Evolutionary conservation across 2,329 filamentous ascomycete species (phyloP), one percentile per base, ranked within the genome.

Genomic region (Alternaria rosae): DNA sequence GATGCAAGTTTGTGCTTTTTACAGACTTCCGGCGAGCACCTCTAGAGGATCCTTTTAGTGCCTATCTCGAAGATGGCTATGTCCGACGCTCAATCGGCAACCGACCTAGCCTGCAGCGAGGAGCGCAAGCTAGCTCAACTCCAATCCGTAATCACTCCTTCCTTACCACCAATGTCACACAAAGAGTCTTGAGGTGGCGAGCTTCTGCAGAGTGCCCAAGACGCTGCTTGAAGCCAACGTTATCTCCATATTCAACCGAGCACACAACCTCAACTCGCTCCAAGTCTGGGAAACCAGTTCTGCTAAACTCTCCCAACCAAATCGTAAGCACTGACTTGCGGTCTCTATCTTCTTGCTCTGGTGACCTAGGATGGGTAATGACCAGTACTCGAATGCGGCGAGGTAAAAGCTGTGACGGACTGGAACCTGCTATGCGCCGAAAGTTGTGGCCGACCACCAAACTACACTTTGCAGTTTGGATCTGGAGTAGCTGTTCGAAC

Each of bases 371-470:
- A 10, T 44, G 21, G 2, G 42, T 44, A 12, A 44, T 44, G 7
- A 25, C 42, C 12, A 44, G 6, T 23, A 0, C 15, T 25, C 11
- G 42, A 23, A 44, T 44, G 21, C 21, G 7, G 23, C 12, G 20
- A 44, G 42, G 42, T 23, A 44, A 3, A 6, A n/a, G 35, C 4
- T 38, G 35, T 5, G 42, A 23, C 12, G 42, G 17, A 10, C 12
- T 3, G 3, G 5, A 17, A 0, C n/a, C 35, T 3, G 1, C 9
- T 1, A 3, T 15, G 0, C 35, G 35, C n/a, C 17, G 35, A 9
- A 38, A 3, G 9, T 38, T 3, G 5, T 38, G 41, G 13, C 17
- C 21, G 7, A 20, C 41, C 20, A 43, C 20, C 41, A 43, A 1
- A 1, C 0, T 10, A 43, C 41, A 43, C 0, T 43, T 17, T 0